Percentiles rank a stretch among this genome's conserved stretches.
phyloP scores from a whole-genome alignment of 1,284 basidiomycete species.

The Xanthoconium separans region DNA sequence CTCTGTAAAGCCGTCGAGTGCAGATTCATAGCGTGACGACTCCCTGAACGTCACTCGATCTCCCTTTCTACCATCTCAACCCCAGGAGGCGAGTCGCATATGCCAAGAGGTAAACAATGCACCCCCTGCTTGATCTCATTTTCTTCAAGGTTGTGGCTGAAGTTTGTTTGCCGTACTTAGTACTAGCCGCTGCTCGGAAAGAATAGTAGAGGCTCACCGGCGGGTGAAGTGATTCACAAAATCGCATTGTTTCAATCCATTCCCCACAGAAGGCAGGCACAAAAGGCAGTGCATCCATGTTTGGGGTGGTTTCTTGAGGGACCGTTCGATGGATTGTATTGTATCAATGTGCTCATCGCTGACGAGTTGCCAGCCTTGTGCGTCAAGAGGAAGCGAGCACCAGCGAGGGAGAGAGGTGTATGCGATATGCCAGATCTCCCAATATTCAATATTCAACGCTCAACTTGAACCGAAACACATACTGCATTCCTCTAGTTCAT shows the following conservation, averaged over 20 bases:
- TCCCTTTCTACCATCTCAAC: background rate
- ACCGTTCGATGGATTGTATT: background rate
- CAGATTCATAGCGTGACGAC: background rate
- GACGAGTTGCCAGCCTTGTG: conserved; percentile 1
- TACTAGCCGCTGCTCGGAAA: background rate
- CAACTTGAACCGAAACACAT: background rate
- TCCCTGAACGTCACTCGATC: background rate
- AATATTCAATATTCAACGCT: background rate
- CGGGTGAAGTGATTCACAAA: background rate
- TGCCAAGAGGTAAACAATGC: background rate
- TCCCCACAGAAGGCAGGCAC: background rate
- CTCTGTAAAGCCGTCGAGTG: no score
- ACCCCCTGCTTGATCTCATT: background rate
- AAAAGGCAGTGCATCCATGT: background rate
- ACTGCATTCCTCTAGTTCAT: conserved; percentile 19
- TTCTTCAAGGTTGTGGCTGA: background rate
- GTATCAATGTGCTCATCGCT: background rate
- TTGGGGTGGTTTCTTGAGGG: background rate
- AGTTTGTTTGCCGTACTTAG: background rate
- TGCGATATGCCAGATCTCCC: background rate
- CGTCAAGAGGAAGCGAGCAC: background rate
- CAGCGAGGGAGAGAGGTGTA: background rate
- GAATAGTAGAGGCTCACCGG: background rate
- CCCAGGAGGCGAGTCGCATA: background rate
- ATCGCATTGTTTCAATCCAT: background rate